Evolutionary conservation across 768 basidiomycete species (phyloP), one percentile per base, ranked within the genome.

Genomic region (Lactarius akahatsu): DNA sequence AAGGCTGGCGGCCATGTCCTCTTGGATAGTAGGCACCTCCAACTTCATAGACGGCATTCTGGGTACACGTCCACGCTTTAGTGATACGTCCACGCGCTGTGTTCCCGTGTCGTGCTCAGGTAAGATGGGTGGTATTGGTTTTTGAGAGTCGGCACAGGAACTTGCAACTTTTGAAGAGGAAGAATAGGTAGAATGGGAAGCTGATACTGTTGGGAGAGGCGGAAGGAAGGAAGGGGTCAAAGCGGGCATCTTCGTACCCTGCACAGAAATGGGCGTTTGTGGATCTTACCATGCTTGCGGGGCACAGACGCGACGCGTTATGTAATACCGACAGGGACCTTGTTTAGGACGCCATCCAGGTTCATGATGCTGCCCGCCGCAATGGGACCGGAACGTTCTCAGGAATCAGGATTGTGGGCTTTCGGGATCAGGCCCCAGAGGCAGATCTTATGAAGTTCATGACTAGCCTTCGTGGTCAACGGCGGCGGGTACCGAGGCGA

Each of bases 1-100:
- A 2, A 93, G 81, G 26, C 81, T 81, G 1, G 87, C 85, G 11
- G 91, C 91, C 74, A 88, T 79, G 6, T 76, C 77, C 63, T 85
- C 84, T 26, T 82, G 81, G 23, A 92, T 81, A 1, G 71, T 65
- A 11, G 86, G 82, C 4, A 79, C 72, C 55, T 88, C 83, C 40
- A 92, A 77, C 32, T 68, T 57, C 41, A 85, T 76, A 0, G 69
- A 75, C 0, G 83, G 82, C n/a, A 83, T 74, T 0, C 69, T 73
- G 5, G 74, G 61, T 5, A n/a, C 47, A 9, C 62, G 59, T 45
- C 55, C 47, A 36, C 23, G 26, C 43, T 32, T 26, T 40, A 7
- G 4, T 34, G 40, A 20, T 2, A 18, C 36, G 40, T 61, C 52
- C 30, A 8, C 20, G 41, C 54, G 68, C 30, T 58, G 56, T 9